phyloP scores from a whole-genome alignment of 805 yeast species.

The Saturnispora saitoi region DNA sequence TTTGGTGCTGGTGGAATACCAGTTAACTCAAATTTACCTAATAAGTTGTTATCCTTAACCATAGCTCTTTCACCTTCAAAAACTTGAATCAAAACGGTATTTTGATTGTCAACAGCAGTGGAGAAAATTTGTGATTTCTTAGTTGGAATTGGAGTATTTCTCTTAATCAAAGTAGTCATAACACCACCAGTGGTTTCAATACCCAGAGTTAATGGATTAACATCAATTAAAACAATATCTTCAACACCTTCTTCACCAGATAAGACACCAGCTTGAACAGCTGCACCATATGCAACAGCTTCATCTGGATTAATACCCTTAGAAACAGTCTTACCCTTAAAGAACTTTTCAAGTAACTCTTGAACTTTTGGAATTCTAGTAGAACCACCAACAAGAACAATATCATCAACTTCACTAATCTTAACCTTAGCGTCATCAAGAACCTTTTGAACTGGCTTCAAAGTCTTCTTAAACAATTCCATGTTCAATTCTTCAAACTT shows the following conservation, averaged over 20 bases:
- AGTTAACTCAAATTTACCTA: slow-evolving; percentile 79
- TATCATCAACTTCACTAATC: slow-evolving; percentile 84
- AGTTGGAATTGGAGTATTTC: slow-evolving; percentile 94
- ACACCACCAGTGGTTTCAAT: slow-evolving; percentile 97
- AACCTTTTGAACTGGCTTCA: slow-evolving; percentile 94
- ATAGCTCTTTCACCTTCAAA: slow-evolving; percentile 94
- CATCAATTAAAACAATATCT: slow-evolving; percentile 84
- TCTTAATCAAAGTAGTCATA: slow-evolving; percentile 89
- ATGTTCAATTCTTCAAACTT: slow-evolving; percentile 95
- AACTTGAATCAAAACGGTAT: slow-evolving; percentile 88
- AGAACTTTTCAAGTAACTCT: slow-evolving; percentile 81
- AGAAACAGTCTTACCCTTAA: slow-evolving; percentile 91
- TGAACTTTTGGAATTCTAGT: slow-evolving; percentile 99
- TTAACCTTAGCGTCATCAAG: slow-evolving; percentile 86
- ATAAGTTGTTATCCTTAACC: slow-evolving; percentile 85
- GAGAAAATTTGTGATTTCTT: slow-evolving; percentile 93
- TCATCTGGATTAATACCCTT: slow-evolving; percentile 98
- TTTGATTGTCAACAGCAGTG: slow-evolving; percentile 94
- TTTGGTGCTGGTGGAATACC: slow-evolving; percentile 89
- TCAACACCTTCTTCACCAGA: slow-evolving; percentile 94
- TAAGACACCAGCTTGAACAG: slow-evolving; percentile 97
- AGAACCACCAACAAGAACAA: slow-evolving; percentile 97
- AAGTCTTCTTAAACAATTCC: slow-evolving; percentile 86
- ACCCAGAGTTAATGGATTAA: slow-evolving; percentile 89
- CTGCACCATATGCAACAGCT: slow-evolving; percentile 99